A percentile compares a stretch with the other conserved stretches of the same genome.
Conservation (phyloP, 306 rosid species). For the Acmispon strigosus region DNA sequence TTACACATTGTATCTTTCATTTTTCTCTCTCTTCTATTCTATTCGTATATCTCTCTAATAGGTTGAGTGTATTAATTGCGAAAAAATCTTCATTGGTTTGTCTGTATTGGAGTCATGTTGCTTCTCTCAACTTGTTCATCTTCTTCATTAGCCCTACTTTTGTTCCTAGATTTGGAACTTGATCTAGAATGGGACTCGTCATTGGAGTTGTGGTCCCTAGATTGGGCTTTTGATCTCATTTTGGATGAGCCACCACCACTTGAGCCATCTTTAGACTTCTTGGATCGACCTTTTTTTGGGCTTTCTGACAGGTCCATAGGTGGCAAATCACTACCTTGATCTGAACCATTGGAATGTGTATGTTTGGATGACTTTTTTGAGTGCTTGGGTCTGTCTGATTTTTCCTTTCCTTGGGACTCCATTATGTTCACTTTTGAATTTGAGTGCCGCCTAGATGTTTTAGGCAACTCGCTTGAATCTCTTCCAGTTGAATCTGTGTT, state of each 20-base stretch:
- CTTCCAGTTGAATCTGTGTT: conserved; percentile 27
- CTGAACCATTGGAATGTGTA: conserved; percentile 12
- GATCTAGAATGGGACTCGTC: conserved; percentile 1
- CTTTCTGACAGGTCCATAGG: conserved; percentile 28
- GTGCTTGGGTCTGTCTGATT: conserved; percentile 47
- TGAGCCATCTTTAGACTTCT: conserved; percentile 43
- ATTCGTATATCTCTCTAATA: no score
- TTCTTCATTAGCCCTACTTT: conserved; percentile 25
- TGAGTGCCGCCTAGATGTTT: conserved; percentile 38
- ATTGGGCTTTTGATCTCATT: conserved; percentile 27
- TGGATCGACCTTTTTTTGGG: conserved; percentile 47
- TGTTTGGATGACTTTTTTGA: conserved; percentile 36
- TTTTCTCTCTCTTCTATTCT: no score
- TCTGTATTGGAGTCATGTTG: no score
- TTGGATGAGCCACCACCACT: conserved; percentile 28
- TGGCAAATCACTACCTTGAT: conserved; percentile 33
- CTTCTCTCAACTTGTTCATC: conserved; percentile 19
- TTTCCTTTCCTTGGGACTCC: conserved; percentile 52
- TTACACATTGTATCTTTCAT: background rate
- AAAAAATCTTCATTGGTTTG: no score
- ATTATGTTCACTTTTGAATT: conserved; percentile 14
- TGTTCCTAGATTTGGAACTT: conserved; percentile 16
- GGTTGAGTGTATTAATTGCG: no score
- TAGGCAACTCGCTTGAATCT: conserved; percentile 39
- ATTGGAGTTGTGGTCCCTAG: background rate